Conservation (phyloP, 352 stramenopile species). For the Pythium pyrilobum region DNA sequence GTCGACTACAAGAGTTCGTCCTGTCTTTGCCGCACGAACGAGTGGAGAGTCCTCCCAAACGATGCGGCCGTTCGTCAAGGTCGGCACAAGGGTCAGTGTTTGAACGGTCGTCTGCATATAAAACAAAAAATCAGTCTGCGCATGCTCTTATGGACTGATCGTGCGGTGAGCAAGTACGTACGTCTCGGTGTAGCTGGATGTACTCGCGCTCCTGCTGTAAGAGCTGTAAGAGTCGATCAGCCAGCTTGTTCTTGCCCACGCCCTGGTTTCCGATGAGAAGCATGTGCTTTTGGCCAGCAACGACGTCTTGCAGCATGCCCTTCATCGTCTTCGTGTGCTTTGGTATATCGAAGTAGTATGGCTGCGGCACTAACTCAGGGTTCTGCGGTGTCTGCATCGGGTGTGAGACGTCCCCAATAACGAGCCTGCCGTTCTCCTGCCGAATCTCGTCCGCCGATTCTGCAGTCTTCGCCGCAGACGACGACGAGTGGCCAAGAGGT, state of each 20-base stretch:
- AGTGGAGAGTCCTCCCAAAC: constrained; percentile 93
- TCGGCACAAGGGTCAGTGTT: constrained; percentile 89
- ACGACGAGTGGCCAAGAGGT: constrained; percentile 7
- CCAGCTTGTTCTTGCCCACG: constrained; percentile 95
- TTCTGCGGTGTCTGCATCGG: constrained; percentile 40
- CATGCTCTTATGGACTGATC: not conserved
- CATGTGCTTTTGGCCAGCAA: constrained; percentile 85
- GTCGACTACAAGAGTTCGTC: constrained; percentile 92
- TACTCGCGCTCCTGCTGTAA: constrained; percentile 94
- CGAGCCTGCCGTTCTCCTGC: constrained; percentile 33
- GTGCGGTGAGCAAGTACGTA: constrained; percentile 19
- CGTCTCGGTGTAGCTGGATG: constrained; percentile 95
- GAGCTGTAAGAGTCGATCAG: constrained; percentile 87
- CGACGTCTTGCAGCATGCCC: constrained; percentile 81
- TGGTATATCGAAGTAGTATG: constrained; percentile 89
- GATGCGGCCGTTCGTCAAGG: constrained; percentile 85
- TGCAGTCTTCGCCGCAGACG: not conserved
- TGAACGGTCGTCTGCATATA: constrained; percentile 87
- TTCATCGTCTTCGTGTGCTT: constrained; percentile 85
- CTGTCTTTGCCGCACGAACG: constrained; percentile 89
- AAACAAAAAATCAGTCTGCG: not conserved
- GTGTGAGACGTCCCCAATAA: constrained; percentile 61
- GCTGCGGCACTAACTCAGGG: constrained; percentile 83
- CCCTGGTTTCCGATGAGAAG: constrained; percentile 94
- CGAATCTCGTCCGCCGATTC: constrained; percentile 29